Base-by-base conservation (phyloP, 2,329 filamentous ascomycete species). In the Ophiostoma fasciatum region DNA sequence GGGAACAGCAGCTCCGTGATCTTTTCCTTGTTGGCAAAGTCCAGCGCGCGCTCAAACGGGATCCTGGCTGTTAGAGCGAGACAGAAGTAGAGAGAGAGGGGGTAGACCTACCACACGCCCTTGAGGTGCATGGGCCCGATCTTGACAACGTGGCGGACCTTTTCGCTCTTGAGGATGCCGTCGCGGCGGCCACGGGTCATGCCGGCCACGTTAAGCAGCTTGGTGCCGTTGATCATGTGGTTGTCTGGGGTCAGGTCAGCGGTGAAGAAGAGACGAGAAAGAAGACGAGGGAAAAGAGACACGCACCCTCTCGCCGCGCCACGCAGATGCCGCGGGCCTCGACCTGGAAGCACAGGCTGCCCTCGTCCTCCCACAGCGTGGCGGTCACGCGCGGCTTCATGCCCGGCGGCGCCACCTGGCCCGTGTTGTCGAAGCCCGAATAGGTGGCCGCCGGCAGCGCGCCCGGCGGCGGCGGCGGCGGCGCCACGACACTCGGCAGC, bases 1-100 rank as follows among this genome's bases (percentile, higher is more conserved):
- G 90, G 90, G 57, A 96, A 98, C 37, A 96, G 63, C 32, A 87
- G 64, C 59, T 96, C 88, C 0, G 90, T 96, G 45, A 96, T 98
- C 63, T 96, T 96, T 60, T 98, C 90, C 68, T 94, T 96, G 64
- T 98, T 98, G 46, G 90, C 90, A 55, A 98, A 96, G 50, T 96
- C 90, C 36, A 98, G 64, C n/a, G 90, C 90, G 46, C 90, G 79
- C 49, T 96, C 90, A 50, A 93, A 96, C 2, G 90, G 90, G 51
- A 98, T 98, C 87, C 87, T 94, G 48, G 14, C 33, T 19, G 35
- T 31, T 31, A 25, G 29, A 11, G n/a, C n/a, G n/a, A n/a, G n/a
- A n/a, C n/a, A 8, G 3, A 15, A 22, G n/a, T 19, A 17, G 11
- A 29, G 10, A 28, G n/a, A n/a, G n/a, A n/a, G n/a, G n/a, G n/a